phyloP scores from a whole-genome alignment of 2,329 filamentous ascomycete genomes.

The Colletotrichum musicola region DNA sequence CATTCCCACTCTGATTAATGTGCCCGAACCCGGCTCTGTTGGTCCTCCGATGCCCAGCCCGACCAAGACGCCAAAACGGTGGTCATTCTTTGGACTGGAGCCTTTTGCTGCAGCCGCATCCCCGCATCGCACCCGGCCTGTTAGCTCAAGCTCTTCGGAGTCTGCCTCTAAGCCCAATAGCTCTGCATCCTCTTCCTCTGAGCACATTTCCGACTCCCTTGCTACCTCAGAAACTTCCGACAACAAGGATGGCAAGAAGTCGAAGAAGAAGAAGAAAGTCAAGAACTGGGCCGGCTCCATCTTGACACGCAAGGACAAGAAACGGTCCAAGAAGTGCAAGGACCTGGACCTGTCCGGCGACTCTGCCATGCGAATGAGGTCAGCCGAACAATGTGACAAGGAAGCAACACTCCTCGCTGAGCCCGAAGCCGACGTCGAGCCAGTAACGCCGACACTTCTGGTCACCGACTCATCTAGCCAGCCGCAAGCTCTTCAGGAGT shows the following conservation, averaged over 20 bases:
- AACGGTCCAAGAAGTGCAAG: slow-evolving; percentile 53
- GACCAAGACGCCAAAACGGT: slow-evolving; percentile 66
- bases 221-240: slow-evolving; percentile 41
- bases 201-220: slow-evolving; percentile 50
- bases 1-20: slow-evolving; percentile 65
- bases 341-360: slow-evolving; percentile 30
- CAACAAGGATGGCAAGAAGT: slow-evolving; percentile 50
- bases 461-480: slow-evolving; percentile 55
- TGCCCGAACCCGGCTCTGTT: slow-evolving; percentile 50
- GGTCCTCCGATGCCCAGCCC: slow-evolving; percentile 59
- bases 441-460: slow-evolving; percentile 54
- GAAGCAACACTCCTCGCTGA: slow-evolving; percentile 45
- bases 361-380: background rate
- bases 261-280: slow-evolving; percentile 78
- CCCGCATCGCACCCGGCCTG: slow-evolving; percentile 60
- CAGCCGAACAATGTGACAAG: slow-evolving; percentile 26
- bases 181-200: slow-evolving; percentile 48
- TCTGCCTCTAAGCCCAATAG: slow-evolving; percentile 45
- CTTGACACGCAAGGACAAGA: slow-evolving; percentile 71
- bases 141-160: slow-evolving; percentile 61
- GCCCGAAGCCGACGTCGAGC: slow-evolving; percentile 45
- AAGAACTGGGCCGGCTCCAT: slow-evolving; percentile 79
- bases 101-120: slow-evolving; percentile 60
- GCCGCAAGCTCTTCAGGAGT: slow-evolving; percentile 46
- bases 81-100: slow-evolving; percentile 74